These are phyloP conservation scores for Fusarium torreyae DNA, from an alignment of 2,329 filamentous ascomycete genomes.

Conservation along the genomic window DNA sequence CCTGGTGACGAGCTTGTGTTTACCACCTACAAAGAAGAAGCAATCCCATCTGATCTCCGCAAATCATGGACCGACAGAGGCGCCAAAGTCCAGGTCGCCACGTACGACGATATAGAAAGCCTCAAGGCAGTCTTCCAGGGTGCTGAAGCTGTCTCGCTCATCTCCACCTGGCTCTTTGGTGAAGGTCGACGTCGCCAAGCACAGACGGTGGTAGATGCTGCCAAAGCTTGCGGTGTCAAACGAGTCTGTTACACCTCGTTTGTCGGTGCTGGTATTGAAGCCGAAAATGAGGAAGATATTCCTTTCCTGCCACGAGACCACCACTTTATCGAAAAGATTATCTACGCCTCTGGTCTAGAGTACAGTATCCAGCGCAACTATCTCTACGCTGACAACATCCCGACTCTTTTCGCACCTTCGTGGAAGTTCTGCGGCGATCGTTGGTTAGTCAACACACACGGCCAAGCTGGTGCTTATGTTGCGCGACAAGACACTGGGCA, in stretches of 20 bases:
- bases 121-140: conserved; percentile 45
- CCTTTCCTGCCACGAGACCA: conserved; percentile 47
- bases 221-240: conserved; percentile 44
- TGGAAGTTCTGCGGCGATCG: conserved; percentile 46
- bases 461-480: conserved; percentile 43
- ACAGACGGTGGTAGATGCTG: conserved; percentile 40
- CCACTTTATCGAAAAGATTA: conserved; percentile 44
- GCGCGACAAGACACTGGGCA: conserved; percentile 45
- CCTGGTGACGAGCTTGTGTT: conserved; percentile 45
- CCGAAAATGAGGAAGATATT: conserved; percentile 47
- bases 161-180: conserved; percentile 48
- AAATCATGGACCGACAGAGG: conserved; percentile 44
- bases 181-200: conserved; percentile 43
- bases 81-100: conserved; percentile 39
- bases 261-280: conserved; percentile 43
- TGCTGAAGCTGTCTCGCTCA: conserved; percentile 45
- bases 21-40: conserved; percentile 45
- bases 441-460: conserved; percentile 45
- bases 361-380: conserved; percentile 48
- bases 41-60: conserved; percentile 29
- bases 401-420: conserved; percentile 40
- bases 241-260: conserved; percentile 48
- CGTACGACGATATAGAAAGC: conserved; percentile 45
- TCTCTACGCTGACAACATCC: conserved; percentile 46
- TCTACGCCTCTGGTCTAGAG: conserved; percentile 43